These are phyloP conservation scores for Talaromyces thailandensis DNA, from an alignment of 495 filamentous ascomycete genomes.

Conservation along the genomic window DNA sequence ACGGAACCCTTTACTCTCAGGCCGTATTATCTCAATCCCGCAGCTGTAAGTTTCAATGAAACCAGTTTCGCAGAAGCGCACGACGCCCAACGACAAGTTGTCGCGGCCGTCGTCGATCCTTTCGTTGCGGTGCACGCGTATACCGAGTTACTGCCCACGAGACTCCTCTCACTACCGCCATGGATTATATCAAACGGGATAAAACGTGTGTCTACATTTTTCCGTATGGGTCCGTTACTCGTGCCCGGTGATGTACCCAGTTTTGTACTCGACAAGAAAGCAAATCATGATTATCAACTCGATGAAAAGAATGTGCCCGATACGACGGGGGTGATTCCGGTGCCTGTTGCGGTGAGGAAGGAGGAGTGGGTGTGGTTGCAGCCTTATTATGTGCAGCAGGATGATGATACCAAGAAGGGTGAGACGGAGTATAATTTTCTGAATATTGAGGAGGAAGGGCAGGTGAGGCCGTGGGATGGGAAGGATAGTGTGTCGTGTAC, in stretches of 20 bases:
- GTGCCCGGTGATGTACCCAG: neutral
- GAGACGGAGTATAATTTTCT: slow-evolving; percentile 1
- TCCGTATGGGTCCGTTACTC: neutral
- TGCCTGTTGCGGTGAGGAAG: neutral
- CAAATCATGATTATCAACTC: neutral
- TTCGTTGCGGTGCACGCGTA: neutral
- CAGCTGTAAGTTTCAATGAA: neutral
- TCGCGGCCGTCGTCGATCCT: neutral
- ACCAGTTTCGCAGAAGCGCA: neutral
- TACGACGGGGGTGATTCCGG: neutral
- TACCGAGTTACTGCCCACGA: neutral
- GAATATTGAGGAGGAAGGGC: neutral
- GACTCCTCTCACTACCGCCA: neutral
- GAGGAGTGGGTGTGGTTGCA: neutral
- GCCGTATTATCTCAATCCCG: neutral
- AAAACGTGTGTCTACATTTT: neutral
- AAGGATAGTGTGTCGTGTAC: neutral
- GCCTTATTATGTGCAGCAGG: neutral
- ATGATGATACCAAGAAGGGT: neutral
- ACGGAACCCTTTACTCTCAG: neutral
- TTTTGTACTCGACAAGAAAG: neutral
- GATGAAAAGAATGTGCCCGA: neutral
- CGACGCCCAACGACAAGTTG: neutral
- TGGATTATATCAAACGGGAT: neutral
- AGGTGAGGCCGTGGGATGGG: neutral